phyloP scores from a whole-genome alignment of 495 filamentous ascomycete species.

The Penicillium mononematosum region DNA sequence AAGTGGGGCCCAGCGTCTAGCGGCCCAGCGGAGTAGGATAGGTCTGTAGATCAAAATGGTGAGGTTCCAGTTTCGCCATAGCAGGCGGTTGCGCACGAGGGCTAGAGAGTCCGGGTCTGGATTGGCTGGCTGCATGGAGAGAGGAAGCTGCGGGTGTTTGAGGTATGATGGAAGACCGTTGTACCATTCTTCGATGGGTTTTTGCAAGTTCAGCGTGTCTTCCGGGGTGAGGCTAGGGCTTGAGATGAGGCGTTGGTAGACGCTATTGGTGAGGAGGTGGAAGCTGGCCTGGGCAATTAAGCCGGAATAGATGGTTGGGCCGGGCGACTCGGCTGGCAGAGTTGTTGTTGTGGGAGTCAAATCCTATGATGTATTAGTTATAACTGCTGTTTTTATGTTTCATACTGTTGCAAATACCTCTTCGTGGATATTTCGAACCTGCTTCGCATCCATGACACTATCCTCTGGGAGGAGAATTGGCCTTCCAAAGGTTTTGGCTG shows the following conservation, averaged over 20 bases:
- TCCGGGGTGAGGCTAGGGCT: conserved; percentile 48
- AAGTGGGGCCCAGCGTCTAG: conserved; percentile 42
- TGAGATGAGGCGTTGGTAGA: conserved; percentile 53
- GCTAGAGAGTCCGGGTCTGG: conserved; percentile 39
- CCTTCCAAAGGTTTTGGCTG: conserved; percentile 48
- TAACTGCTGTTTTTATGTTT: not conserved
- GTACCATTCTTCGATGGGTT: conserved; percentile 50
- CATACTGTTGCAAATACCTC: conserved; percentile 24
- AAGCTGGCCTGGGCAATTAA: conserved; percentile 50
- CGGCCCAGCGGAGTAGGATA: conserved; percentile 50
- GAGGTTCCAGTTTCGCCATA: conserved; percentile 54
- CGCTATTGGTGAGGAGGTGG: conserved; percentile 48
- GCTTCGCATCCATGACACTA: conserved; percentile 48
- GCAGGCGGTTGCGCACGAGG: conserved; percentile 40
- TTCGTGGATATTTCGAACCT: conserved; percentile 51
- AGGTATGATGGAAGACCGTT: conserved; percentile 46
- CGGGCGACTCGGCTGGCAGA: conserved; percentile 41
- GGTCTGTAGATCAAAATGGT: conserved; percentile 53
- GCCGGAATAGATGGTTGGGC: conserved; percentile 50
- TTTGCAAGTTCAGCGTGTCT: conserved; percentile 46
- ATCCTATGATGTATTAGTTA: conserved; percentile 23
- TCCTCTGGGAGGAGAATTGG: conserved; percentile 49
- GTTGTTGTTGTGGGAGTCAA: conserved; percentile 44
- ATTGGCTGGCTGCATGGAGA: conserved; percentile 22
- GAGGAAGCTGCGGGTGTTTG: conserved; percentile 31